Base-by-base conservation (phyloP, 2,329 filamentous ascomycete species). In the Lachnellula subtilissima region DNA sequence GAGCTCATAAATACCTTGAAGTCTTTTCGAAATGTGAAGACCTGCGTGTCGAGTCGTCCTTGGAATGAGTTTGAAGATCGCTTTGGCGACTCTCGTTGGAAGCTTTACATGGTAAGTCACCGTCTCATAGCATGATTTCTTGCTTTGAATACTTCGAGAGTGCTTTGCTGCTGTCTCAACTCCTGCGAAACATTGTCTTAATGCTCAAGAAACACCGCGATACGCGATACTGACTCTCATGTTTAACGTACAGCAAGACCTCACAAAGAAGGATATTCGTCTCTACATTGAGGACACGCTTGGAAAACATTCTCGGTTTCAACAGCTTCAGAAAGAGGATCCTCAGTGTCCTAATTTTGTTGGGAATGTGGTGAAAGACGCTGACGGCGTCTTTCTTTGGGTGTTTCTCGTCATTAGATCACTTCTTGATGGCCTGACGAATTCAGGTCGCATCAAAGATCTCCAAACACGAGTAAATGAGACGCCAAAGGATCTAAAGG, bases 401-500 rank as follows among this genome's bases (percentile, higher is more conserved):
- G 58, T 57, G 1, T 51, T 48, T 37, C 48, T 62, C 11, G 60
- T 57, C 12, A 39, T 58, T 2, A 12, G 45, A 15, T 45, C 40
- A 1, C 17, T 62, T 1, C 55, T 52, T 4, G 48, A 52, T 32
- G 57, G 53, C 2, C 12, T 58, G 2, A 40, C 36, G 2, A 47
- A 58, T 50, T 46, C 37, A 1, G 65, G 67, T 51, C 48, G 50
- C 2, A 52, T 67, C 4, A 36, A 32, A 12, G 53, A 64, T 37
- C 56, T 68, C 6, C 55, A 60, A 19, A 28, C 39, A 12, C 36
- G 66, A n/a, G 46, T 70, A 1, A 40, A 56, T 3, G 17, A 25
- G 5, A 28, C 65, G 11, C 67, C 67, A 2, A 7, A 47, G 2
- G 64, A 63, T 22, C 47, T 69, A 3, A 60, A 68, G 28, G 28